Percentiles rank a stretch among this genome's conserved stretches.
These are phyloP conservation scores for Gossypium rotundifolium DNA, from an alignment of 345 rosid species.

Conservation along the genomic window DNA sequence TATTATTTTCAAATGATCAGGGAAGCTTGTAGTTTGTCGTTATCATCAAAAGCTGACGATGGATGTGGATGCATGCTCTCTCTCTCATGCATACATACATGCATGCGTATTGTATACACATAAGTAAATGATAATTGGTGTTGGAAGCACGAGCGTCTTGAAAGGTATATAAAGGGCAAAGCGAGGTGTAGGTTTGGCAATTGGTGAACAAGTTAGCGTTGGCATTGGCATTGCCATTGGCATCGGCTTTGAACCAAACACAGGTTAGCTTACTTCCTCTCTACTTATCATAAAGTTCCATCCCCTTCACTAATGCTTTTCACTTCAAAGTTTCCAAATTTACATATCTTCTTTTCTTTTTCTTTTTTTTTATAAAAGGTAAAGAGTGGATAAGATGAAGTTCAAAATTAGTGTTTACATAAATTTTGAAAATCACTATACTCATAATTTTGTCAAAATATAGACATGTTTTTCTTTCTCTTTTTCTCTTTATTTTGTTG, in stretches of 20 bases:
- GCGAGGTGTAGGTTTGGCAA: neutral
- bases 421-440: no score
- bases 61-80: neutral
- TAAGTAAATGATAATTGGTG: neutral
- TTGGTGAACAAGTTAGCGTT: neutral
- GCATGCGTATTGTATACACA: neutral
- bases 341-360: no score
- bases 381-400: no score
- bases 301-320: neutral
- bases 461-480: no score
- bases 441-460: no score
- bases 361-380: no score
- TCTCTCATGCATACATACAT: neutral
- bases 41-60: neutral
- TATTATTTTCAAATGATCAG: neutral
- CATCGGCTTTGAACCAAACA: neutral
- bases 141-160: neutral
- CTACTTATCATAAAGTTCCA: neutral
- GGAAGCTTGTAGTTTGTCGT: neutral
- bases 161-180: conserved; percentile 7
- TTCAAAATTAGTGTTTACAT: no score
- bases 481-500: no score
- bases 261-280: conserved; percentile 1
- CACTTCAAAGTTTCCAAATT: neutral
- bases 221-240: neutral